These are phyloP conservation scores for Erythrophleum fordii DNA, from an alignment of 306 rosid species.

Conservation along the genomic window DNA sequence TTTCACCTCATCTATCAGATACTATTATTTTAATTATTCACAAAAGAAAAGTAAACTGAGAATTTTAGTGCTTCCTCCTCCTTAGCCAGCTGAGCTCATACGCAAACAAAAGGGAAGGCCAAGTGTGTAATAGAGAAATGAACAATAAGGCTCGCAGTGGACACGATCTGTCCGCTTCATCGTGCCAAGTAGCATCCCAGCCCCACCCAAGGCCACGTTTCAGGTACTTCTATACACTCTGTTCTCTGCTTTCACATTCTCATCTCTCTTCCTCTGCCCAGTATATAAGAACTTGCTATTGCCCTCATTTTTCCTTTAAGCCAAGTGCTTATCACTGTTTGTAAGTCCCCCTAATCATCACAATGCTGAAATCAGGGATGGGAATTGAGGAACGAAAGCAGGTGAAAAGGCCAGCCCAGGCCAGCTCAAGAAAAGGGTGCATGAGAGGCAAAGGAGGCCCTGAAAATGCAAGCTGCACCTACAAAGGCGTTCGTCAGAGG, in stretches of 20 bases:
- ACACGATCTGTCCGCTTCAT: slow-evolving; percentile 64
- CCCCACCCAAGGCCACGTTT: slow-evolving; percentile 70
- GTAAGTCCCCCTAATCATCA: not conserved
- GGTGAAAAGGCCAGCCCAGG: slow-evolving; percentile 57
- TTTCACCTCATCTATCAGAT: slow-evolving; percentile 31
- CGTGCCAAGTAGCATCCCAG: slow-evolving; percentile 69
- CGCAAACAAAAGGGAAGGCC: slow-evolving; percentile 51
- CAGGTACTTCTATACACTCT: slow-evolving; percentile 30
- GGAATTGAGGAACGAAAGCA: slow-evolving; percentile 42
- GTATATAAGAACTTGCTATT: slow-evolving; percentile 42
- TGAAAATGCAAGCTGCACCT: slow-evolving; percentile 78
- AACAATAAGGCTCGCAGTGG: slow-evolving; percentile 52
- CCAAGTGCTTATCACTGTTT: not conserved
- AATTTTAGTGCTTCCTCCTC: not conserved
- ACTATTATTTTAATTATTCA: not conserved
- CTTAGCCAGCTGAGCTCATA: slow-evolving; percentile 58
- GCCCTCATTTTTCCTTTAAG: slow-evolving; percentile 2
- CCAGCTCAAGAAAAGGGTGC: slow-evolving; percentile 85
- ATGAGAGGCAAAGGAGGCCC: slow-evolving; percentile 98
- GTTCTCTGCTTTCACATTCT: slow-evolving; percentile 10
- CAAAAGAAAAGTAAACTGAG: not conserved
- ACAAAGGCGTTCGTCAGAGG: slow-evolving; percentile 90
- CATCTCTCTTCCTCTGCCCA: not conserved
- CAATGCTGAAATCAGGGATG: slow-evolving; percentile 49
- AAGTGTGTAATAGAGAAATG: slow-evolving; percentile 62